phyloP scores from a whole-genome alignment of 176 grass and related monocot genomes.

The Cenchrus purpureus region DNA sequence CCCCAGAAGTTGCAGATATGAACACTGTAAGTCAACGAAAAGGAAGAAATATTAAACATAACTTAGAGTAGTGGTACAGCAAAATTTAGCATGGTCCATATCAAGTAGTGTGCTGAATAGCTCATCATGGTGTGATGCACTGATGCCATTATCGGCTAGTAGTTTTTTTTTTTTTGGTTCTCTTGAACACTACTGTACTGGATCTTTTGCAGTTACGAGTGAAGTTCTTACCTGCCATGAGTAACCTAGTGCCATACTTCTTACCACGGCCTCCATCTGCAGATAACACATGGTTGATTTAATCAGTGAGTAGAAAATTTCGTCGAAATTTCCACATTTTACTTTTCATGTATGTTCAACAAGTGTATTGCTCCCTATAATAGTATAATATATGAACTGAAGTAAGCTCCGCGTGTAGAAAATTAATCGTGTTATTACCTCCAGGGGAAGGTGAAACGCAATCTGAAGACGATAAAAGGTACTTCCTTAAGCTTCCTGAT shows the following conservation, averaged over 20 bases:
- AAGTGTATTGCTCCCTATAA: neutral
- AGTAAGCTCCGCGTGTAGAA: neutral
- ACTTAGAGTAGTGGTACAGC: neutral
- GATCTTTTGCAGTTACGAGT: neutral
- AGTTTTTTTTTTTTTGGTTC: neutral
- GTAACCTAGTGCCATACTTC: neutral
- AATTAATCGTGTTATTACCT: neutral
- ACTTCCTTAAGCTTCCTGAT: neutral
- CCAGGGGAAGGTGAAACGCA: neutral
- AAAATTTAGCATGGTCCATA: neutral
- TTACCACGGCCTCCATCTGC: neutral
- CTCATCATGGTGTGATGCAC: neutral
- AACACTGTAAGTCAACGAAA: neutral
- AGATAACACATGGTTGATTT: neutral
- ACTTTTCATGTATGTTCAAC: neutral
- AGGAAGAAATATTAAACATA: neutral
- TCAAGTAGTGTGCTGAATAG: neutral
- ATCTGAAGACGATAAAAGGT: neutral
- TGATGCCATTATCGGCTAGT: neutral
- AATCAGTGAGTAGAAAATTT: neutral
- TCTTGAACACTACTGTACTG: neutral
- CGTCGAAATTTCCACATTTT: neutral
- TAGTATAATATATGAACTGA: neutral
- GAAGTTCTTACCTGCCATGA: conserved; percentile 16
- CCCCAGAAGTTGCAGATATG: neutral